Percentiles rank a stretch among this genome's conserved stretches.
phyloP scores from a whole-genome alignment of 148 eudicot species.

The Chenopodium formosanum region DNA sequence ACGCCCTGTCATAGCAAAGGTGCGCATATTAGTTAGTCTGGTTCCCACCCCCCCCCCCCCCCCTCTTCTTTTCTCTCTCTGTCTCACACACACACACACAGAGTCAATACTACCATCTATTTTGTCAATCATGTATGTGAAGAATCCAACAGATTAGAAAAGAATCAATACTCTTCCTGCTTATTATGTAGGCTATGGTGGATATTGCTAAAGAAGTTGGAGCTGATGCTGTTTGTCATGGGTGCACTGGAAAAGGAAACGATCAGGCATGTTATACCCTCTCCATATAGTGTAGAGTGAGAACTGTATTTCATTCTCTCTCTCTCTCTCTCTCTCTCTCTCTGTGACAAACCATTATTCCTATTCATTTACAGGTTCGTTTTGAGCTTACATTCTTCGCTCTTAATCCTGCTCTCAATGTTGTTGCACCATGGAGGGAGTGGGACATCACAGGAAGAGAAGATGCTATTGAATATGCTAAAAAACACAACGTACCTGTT shows the following conservation, averaged over 20 bases:
- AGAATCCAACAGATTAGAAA: background rate
- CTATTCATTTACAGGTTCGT: constrained; percentile 54
- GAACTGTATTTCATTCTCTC: constrained; percentile 5
- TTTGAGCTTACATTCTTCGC: constrained; percentile 95
- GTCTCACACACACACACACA: background rate
- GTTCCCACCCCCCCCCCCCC: background rate
- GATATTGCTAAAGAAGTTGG: constrained; percentile 97
- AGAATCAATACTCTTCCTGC: background rate
- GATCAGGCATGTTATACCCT: constrained; percentile 61
- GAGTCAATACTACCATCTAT: background rate
- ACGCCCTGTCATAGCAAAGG: constrained; percentile 99
- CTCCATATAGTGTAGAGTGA: background rate
- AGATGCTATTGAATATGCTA: constrained; percentile 95
- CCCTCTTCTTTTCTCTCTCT: background rate
- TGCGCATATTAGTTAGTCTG: constrained; percentile 22
- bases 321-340: background rate
- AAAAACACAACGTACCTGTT: constrained; percentile 80
- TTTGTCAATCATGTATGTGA: background rate
- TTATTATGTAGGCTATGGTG: constrained; percentile 75
- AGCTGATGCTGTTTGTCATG: constrained; percentile 98
- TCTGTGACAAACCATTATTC: background rate
- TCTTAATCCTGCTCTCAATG: constrained; percentile 74
- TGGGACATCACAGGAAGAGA: constrained; percentile 90
- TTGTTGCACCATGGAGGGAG: constrained; percentile 97
- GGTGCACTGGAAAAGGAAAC: constrained; percentile 96